Conservation (phyloP, 2,329 filamentous ascomycete genomes). For the Neodidymelliopsis sp. region DNA sequence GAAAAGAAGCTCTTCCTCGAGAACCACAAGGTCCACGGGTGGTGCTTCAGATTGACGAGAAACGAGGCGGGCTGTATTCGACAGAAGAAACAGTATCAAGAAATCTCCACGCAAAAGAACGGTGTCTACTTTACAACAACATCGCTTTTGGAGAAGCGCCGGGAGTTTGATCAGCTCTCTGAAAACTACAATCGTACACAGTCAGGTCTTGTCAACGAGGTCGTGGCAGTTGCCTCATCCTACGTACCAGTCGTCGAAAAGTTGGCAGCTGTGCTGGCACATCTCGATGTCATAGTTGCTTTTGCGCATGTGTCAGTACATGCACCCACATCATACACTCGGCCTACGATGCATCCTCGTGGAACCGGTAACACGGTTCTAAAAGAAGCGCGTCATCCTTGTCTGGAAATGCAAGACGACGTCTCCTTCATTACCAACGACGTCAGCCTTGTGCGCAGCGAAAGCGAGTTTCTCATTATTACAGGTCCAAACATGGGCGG, state of each 20-base stretch:
- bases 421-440: slow-evolving; percentile 99
- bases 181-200: slow-evolving; percentile 96
- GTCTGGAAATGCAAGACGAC: slow-evolving; percentile 98
- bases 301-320: slow-evolving; percentile 94
- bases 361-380: slow-evolving; percentile 88
- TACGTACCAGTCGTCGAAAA: slow-evolving; percentile 93
- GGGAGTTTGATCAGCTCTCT: slow-evolving; percentile 92
- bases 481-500: slow-evolving; percentile 99
- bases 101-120: slow-evolving; percentile 98
- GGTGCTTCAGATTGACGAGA: slow-evolving; percentile 92
- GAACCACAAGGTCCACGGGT: slow-evolving; percentile 93
- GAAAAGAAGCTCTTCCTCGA: slow-evolving; percentile 99
- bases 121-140: slow-evolving; percentile 97
- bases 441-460: slow-evolving; percentile 77
- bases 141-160: slow-evolving; percentile 77
- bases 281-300: slow-evolving; percentile 93
- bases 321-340: slow-evolving; percentile 88
- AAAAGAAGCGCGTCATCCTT: slow-evolving; percentile 94
- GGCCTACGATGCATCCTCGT: slow-evolving; percentile 87
- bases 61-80: slow-evolving; percentile 92
- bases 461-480: slow-evolving; percentile 92
- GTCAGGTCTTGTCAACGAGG: slow-evolving; percentile 86
- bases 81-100: slow-evolving; percentile 87
- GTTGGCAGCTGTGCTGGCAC: slow-evolving; percentile 85
- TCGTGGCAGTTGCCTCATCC: slow-evolving; percentile 90